Evolutionary conservation across 192 early-diverging fungal species (phyloP), one percentile per base, ranked within the genome.

Genomic region (Coemansia sp.): DNA sequence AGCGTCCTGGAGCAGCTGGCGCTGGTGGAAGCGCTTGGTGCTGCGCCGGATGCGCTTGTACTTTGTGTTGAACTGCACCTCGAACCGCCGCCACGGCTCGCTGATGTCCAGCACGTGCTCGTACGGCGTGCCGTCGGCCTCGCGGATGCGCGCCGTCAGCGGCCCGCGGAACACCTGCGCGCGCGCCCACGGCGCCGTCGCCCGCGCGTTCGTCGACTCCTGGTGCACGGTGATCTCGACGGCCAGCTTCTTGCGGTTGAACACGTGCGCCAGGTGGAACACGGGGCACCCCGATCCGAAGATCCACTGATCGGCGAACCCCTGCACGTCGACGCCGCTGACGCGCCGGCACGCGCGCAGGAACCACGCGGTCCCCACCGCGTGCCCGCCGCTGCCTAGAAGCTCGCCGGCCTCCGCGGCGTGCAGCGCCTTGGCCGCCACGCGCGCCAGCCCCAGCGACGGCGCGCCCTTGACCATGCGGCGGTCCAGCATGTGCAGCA

Each of bases 21-120:
- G 82, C 50, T 81, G 81, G 40, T 85, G 80, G 65, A 87, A 87
- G 42, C 83, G 73, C 45, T 86, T 85, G 19, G 85, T 88, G 58
- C 86, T 89, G 29, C 91, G 81, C 11, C 89, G 81, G 56, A 95
- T 93, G 63, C 94, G 88, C 77, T 97, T 97, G 70, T 99, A 97
- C 73, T 97, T 97, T 13, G 94, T 95, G 69, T 97, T 93, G 68
- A 95, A 99, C 50, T 86, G 88, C 15, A 98, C 86, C 56, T 97
- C 92, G 45, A 88, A 90, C 29, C 86, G 81, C 59, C 93, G 84
- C 23, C 74, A 56, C 15, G 58, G 54, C 37, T 88, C 88, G 31
- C 88, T 85, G 37, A 99, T 86, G 33, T 89, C 85, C 32, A 91
- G 64, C n/a, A 87, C 84, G 56, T 91, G 88, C 50, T 89, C 87